Conservation (phyloP, 768 basidiomycete genomes). For the Psilocybe cyanescens region DNA sequence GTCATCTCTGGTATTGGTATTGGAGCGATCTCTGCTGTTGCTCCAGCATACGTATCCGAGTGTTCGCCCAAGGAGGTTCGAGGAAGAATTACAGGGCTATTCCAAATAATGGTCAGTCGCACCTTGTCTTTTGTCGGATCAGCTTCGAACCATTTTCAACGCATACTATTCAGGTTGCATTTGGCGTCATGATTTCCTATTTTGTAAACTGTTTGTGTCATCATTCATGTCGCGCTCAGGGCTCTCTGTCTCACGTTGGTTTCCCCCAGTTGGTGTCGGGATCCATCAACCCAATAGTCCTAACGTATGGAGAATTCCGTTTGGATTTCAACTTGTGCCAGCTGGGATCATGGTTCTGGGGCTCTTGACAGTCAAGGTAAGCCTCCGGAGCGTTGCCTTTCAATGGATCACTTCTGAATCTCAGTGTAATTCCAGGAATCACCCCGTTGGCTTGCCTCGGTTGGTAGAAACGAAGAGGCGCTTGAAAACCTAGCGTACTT, state of each 20-base stretch:
- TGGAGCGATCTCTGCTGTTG: slow-evolving; percentile 81
- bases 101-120: slow-evolving; percentile 75
- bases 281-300: slow-evolving; percentile 50
- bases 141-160: not conserved
- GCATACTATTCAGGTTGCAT: slow-evolving; percentile 49
- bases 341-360: slow-evolving; percentile 73
- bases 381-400: not conserved
- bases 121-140: not conserved
- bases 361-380: slow-evolving; percentile 65
- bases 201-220: slow-evolving; percentile 72
- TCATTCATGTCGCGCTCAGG: not conserved
- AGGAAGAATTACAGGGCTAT: slow-evolving; percentile 82
- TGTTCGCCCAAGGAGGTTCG: slow-evolving; percentile 87
- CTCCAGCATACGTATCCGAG: slow-evolving; percentile 87
- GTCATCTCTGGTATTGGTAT: slow-evolving; percentile 82
- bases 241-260: not conserved
- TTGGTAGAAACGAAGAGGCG: slow-evolving; percentile 58
- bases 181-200: slow-evolving; percentile 86
- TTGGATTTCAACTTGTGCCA: slow-evolving; percentile 76
- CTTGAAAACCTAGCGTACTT: slow-evolving; percentile 66
- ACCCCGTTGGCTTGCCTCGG: slow-evolving; percentile 75
- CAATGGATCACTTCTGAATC: not conserved
- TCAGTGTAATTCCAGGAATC: slow-evolving; percentile 53
- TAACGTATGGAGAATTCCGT: slow-evolving; percentile 71
- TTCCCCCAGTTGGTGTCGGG: slow-evolving; percentile 56